Base-by-base conservation (phyloP, 202 grass and related monocot species). In the Musa balbisiana region DNA sequence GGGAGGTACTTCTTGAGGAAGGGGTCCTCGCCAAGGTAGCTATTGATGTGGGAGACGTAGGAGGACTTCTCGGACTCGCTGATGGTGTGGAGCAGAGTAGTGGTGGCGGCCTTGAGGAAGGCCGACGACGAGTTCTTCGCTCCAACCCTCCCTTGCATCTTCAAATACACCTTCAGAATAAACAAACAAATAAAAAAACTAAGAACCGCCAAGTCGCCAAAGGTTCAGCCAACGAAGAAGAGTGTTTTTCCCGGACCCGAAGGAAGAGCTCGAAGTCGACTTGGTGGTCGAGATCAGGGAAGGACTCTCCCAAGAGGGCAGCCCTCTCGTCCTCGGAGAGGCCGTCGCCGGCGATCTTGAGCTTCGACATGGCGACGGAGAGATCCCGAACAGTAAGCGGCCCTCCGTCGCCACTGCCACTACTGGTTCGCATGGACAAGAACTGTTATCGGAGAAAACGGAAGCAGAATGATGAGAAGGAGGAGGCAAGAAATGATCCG, bases 181-280 rank as follows among this genome's bases (percentile, higher is more conserved):
- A 8, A 27, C 13, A 55, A 58, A n/a, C 14, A 76, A 33, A 49
- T 3, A 17, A 56, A 25, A 12, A 5, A 6, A 8, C 33, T 43
- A 0, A 43, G 33, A 43, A 43, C 4, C 33, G 5, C 33, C 5
- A 43, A 43, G 4, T 43, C 33, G 33, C 33, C 33, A 43, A 43
- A 8, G 33, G 27, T 19, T 11, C 13, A 20, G 33, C 14, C 49
- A 8, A 16, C 15, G 12, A 65, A 64, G 10, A 64, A 76, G 19
- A 15, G 8, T 1, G 56, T 5, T 6, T 6, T 1, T 0, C 6
- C 2, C 80, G 10, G 20, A 82, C 87, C 62, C 84, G 84, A 55
- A 92, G 84, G 80, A 92, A 89, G 71, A 87, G 77, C 87, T 92
- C 84, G 74, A 89, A 92, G 72, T 75, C 81, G 66, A 84, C 90